phyloP scores from a whole-genome alignment of 176 grass and related monocot genomes.

The Elymus sibiricus region DNA sequence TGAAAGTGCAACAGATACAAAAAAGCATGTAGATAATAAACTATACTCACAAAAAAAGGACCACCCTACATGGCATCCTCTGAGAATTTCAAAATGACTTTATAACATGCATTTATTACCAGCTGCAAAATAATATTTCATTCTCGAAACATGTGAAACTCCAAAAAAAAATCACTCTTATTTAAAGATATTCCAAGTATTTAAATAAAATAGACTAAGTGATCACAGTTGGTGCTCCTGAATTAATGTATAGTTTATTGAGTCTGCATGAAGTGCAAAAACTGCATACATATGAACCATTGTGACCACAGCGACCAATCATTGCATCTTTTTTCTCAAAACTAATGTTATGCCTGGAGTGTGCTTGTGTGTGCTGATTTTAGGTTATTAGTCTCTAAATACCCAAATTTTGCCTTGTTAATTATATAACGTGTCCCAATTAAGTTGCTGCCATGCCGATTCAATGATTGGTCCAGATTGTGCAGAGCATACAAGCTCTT shows the following conservation, averaged over 20 bases:
- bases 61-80: background rate
- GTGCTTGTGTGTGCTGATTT: too few relatives aligned
- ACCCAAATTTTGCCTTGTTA: too few relatives aligned
- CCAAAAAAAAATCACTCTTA: constrained; percentile 17
- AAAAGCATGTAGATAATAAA: background rate
- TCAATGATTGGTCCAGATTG: background rate
- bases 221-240: background rate
- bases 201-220: background rate
- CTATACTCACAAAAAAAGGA: background rate
- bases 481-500: constrained; percentile 1
- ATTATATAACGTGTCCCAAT: too few relatives aligned
- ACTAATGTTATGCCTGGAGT: too few relatives aligned
- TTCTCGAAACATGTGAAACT: background rate
- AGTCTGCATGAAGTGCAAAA: background rate
- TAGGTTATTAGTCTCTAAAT: too few relatives aligned
- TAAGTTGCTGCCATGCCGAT: too few relatives aligned
- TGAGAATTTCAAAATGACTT: background rate
- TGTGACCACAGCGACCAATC: background rate
- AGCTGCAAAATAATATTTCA: constrained; percentile 2
- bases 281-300: background rate
- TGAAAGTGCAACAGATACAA: background rate
- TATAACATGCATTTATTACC: background rate
- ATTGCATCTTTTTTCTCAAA: too few relatives aligned
- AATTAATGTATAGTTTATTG: background rate
- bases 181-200: background rate